Evolutionary conservation across 2,329 filamentous ascomycete genomes (phyloP).

Genomic region (Domatiomyces catenatus): DNA sequence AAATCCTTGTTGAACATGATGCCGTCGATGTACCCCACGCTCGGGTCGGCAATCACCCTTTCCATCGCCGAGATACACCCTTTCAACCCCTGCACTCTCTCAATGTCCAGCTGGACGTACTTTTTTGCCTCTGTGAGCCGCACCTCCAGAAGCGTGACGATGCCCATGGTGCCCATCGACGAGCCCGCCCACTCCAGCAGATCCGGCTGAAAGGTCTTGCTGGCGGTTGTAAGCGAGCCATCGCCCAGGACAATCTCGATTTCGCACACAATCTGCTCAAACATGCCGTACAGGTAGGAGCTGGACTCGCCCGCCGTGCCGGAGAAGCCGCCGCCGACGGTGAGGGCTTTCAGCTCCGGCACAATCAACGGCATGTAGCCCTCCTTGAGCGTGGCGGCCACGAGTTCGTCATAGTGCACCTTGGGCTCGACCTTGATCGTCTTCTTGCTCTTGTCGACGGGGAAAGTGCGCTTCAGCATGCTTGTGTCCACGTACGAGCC

Average conservation of each 20-base stretch:
- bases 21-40: conserved; percentile 53
- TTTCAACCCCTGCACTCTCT: conserved; percentile 36
- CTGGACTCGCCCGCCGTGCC: conserved; percentile 53
- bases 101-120: conserved; percentile 49
- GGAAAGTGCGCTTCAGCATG: conserved; percentile 10
- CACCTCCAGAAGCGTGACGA: conserved; percentile 46
- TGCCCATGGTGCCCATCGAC: conserved; percentile 44
- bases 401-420: conserved; percentile 50
- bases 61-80: conserved; percentile 36
- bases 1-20: conserved; percentile 44
- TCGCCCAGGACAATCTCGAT: conserved; percentile 50
- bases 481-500: conserved; percentile 16
- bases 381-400: conserved; percentile 40
- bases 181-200: conserved; percentile 45
- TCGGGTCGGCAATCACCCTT: conserved; percentile 26
- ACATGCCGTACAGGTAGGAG: conserved; percentile 51
- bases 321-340: conserved; percentile 50
- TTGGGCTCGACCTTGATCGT: conserved; percentile 46
- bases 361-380: conserved; percentile 49
- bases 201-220: conserved; percentile 33
- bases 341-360: conserved; percentile 59
- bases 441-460: conserved; percentile 3
- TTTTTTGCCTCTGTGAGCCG: conserved; percentile 38
- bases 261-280: conserved; percentile 46
- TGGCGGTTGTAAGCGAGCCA: conserved; percentile 39